Base-by-base conservation (phyloP, 1,139 yeast genomes). In the Wickerhamomyces sp. region DNA sequence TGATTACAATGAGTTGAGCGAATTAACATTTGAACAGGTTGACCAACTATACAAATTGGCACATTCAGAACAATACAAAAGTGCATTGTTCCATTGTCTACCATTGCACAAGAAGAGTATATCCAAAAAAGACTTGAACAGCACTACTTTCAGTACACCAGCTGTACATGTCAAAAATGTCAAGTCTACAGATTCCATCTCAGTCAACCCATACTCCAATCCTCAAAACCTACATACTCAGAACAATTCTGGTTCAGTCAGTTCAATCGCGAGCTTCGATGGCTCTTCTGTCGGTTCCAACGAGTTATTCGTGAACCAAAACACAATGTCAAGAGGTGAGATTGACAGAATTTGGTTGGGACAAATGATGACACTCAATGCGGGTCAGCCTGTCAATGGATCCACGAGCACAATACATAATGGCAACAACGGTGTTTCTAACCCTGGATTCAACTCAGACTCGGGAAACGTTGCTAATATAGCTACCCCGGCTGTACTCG, bases 301-400 rank as follows among this genome's bases (percentile, higher is more conserved):
- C 6, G 44, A 44, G 14, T 38, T 47, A 31, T 45, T 47, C 23
- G 40, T 41, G 9, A 47, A 46, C 24, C 33, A 39, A 23, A 42
- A 39, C 20, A 33, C 39, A 8, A 37, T 45, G 42, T 31, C 44
- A 3, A 39, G 38, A 22, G 12, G 22, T 8, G 53, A 50, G 27
- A 41, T 47, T 32, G 55, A 50, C 26, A 32, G 38, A 13, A 28
- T 45, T 5, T 50, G 55, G 55, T 37, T 46, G 32, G 44, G 49
- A 22, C 41, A 44, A 50, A 39, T 50, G 42, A 44, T 45, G 2
- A 27, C 16, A 4, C 33, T 30, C n/a, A 24, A 30, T 10, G 23
- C 18, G 9, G 22, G n/a, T 12, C 9, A 25, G 28, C 10, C 16
- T 24, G 26, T n/a, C 5, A 24, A 24, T 23, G 26, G 26, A 13